phyloP scores from a whole-genome alignment of 148 eudicot genomes.

The Amaranthus palmeri region DNA sequence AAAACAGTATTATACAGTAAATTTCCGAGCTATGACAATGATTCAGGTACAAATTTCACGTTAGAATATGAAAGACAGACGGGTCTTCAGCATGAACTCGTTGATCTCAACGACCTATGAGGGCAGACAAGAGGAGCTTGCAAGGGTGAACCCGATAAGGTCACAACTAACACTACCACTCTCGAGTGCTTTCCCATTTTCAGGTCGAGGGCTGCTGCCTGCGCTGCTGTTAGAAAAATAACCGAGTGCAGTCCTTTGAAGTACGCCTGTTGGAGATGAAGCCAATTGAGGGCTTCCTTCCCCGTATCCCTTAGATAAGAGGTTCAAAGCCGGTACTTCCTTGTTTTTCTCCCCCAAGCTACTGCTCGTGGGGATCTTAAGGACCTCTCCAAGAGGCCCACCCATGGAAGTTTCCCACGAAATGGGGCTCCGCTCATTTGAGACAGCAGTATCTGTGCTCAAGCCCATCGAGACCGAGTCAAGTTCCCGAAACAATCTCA shows the following conservation, averaged over 20 bases:
- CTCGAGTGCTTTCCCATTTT: slow-evolving; percentile 27
- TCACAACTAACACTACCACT: slow-evolving; percentile 35
- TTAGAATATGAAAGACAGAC: too few species aligned
- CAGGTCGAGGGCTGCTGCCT: slow-evolving; percentile 54
- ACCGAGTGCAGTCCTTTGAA: slow-evolving; percentile 51
- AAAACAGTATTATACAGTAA: too few species aligned
- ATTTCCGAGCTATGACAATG: too few species aligned
- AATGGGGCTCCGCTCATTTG: slow-evolving; percentile 38
- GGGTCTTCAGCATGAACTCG: too few species aligned
- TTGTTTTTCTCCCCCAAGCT: not conserved
- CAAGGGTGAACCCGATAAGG: slow-evolving; percentile 24
- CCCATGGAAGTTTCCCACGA: slow-evolving; percentile 64
- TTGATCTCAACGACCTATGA: too few species aligned
- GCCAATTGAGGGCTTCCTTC: slow-evolving; percentile 44
- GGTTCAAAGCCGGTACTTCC: slow-evolving; percentile 17
- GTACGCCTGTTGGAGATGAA: slow-evolving; percentile 73
- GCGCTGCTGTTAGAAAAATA: slow-evolving; percentile 73
- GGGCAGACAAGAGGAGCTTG: not conserved
- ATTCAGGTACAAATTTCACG: too few species aligned
- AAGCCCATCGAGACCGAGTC: slow-evolving; percentile 41
- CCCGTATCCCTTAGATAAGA: slow-evolving; percentile 25
- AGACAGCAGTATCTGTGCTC: slow-evolving; percentile 22
- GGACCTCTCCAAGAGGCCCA: slow-evolving; percentile 78
- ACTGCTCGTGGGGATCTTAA: slow-evolving; percentile 32
- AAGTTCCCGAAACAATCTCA: slow-evolving; percentile 40